Base-by-base conservation (phyloP, 2,329 filamentous ascomycete genomes). In the Esteya vermicola region DNA sequence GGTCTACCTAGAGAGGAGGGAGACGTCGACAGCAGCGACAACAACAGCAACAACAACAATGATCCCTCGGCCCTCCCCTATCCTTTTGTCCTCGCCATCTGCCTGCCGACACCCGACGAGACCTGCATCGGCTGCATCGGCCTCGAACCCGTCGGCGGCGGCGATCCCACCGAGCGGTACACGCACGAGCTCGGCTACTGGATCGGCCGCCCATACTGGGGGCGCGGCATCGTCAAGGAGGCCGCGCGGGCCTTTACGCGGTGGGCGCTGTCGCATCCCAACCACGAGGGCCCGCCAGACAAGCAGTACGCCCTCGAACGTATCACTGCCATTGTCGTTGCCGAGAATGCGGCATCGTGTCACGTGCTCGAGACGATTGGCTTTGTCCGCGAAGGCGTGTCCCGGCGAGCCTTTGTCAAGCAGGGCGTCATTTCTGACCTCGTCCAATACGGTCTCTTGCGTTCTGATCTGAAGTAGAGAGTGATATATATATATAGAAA, bases 171-270 rank as follows among this genome's bases (percentile, higher is more conserved):
- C 3, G 55, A 66, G 43, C 58, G 56, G 46, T 55, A 58, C 36
- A 64, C 59, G 4, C 58, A 59, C 50, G 65, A 71, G 53, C 7
- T 72, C 1, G 69, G 68, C 5, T 73, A 72, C 54, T 70, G 62
- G 59, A 30, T 67, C 20, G 60, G 55, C 1, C 54, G 53, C 28
- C 47, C 52, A 10, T 52, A 56, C 36, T 68, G 67, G 68, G 64
- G 67, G 1, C 57, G 55, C 23, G 68, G 69, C 1, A 58, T 66
- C 41, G 59, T 56, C 41, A 61, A 56, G 1, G 64, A 62, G 45
- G 64, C 59, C 13, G 42, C 59, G 3, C 35, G 23, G 4, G 64
- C 45, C 2, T 60, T 70, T 37, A 48, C 53, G 14, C 49, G 47
- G 20, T 72, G 67, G 65, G 54, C 58, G 4, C 69, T 72, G 18